phyloP scores from a whole-genome alignment of 2,329 filamentous ascomycete genomes.

The Beauveria sp. region DNA sequence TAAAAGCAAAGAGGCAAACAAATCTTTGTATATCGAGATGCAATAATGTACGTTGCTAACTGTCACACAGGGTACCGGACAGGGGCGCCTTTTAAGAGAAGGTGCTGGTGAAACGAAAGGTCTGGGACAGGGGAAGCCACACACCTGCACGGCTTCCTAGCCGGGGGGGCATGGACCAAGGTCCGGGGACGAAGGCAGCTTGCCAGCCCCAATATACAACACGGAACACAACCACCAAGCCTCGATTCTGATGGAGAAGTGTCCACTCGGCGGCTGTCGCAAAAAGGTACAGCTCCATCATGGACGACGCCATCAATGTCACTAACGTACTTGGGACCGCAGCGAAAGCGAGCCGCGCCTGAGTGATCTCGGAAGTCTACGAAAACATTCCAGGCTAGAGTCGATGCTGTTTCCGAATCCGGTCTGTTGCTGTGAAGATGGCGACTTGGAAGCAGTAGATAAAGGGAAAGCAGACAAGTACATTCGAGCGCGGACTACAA shows the following conservation, averaged over 20 bases:
- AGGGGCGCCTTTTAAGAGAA: constrained; percentile 6
- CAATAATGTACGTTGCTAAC: background rate
- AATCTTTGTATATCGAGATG: background rate
- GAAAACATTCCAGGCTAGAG: background rate
- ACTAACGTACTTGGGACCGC: background rate
- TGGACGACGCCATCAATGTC: background rate
- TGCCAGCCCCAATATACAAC: constrained; percentile 1
- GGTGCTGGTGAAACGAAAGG: constrained; percentile 1
- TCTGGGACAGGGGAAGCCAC: background rate
- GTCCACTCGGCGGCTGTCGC: background rate
- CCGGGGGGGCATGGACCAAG: background rate
- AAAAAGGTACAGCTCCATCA: background rate
- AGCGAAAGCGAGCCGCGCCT: background rate
- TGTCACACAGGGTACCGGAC: background rate
- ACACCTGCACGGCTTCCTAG: background rate
- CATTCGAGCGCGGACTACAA: background rate
- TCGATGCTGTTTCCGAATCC: background rate
- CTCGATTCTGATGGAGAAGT: constrained; percentile 3
- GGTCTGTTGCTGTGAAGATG: background rate
- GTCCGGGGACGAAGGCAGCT: background rate
- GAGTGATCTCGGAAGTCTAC: background rate
- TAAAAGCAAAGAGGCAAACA: background rate
- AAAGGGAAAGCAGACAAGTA: background rate
- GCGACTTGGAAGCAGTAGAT: background rate
- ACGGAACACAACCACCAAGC: background rate